Conservation (phyloP, 2,329 filamentous ascomycete genomes). For the Aspergillus sp. region DNA sequence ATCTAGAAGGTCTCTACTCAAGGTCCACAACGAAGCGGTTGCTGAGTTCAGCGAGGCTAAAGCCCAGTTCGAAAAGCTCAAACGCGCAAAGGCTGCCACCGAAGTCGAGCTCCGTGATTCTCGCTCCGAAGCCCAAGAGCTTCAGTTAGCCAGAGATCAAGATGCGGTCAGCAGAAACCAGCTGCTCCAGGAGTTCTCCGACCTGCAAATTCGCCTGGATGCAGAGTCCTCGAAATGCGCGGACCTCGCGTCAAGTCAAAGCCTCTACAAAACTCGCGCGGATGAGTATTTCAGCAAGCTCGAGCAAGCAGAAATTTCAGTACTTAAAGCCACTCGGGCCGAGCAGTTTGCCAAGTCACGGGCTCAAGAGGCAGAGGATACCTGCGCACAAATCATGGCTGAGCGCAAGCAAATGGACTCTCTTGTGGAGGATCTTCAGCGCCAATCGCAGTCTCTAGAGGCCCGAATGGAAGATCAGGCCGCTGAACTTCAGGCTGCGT, state of each 20-base stretch:
- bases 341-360: constrained; percentile 93
- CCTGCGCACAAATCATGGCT: constrained; percentile 83
- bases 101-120: constrained; percentile 87
- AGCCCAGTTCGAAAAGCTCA: constrained; percentile 80
- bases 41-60: constrained; percentile 85
- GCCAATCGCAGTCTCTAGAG: constrained; percentile 84
- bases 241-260: constrained; percentile 80
- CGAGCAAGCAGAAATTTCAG: constrained; percentile 93
- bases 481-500: constrained; percentile 79
- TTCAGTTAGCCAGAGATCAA: constrained; percentile 75
- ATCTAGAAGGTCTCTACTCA: constrained; percentile 75
- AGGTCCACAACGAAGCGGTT: constrained; percentile 81
- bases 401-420: constrained; percentile 89
- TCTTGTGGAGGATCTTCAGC: constrained; percentile 83
- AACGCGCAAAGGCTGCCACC: constrained; percentile 72
- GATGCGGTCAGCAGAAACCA: constrained; percentile 85
- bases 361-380: constrained; percentile 86
- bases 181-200: constrained; percentile 86
- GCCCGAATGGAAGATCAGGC: constrained; percentile 89
- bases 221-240: constrained; percentile 80
- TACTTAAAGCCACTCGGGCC: constrained; percentile 85
- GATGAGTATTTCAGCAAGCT: constrained; percentile 98
- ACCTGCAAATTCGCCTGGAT: constrained; percentile 89
- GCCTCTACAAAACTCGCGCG: constrained; percentile 84
- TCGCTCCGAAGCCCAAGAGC: constrained; percentile 78